phyloP scores from a whole-genome alignment of 1,139 yeast genomes.

The Scheffersomyces illinoinensis region DNA sequence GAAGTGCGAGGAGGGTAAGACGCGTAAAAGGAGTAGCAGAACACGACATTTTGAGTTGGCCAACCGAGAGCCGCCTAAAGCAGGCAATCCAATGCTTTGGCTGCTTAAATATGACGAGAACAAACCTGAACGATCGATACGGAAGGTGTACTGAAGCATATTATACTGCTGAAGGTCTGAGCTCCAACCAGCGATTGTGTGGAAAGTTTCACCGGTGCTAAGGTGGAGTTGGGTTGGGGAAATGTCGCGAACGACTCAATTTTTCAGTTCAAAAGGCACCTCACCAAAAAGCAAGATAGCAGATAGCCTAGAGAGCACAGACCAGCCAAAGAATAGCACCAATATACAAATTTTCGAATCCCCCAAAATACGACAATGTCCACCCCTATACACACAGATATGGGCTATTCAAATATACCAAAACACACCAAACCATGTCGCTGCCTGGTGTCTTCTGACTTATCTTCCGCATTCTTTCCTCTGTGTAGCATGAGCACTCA shows the following conservation, averaged over 20 bases:
- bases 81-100: neutral
- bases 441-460: neutral
- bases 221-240: neutral
- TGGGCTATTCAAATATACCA: too few relatives aligned
- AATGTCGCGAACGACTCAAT: neutral
- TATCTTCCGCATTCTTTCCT: neutral
- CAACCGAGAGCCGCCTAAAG: neutral
- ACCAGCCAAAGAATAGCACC: neutral
- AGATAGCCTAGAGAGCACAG: neutral
- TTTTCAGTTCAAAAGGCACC: neutral
- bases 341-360: neutral
- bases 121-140: neutral
- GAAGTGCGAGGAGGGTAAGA: neutral
- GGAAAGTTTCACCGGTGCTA: neutral
- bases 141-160: neutral
- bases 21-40: neutral
- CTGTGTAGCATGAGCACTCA: neutral
- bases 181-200: neutral
- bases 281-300: neutral
- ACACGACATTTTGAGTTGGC: neutral
- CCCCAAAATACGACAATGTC: neutral
- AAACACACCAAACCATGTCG: too few relatives aligned
- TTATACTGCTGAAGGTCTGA: neutral
- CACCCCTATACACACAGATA: too few relatives aligned
- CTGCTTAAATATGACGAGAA: neutral